Evolutionary conservation across 345 rosid species (phyloP), one percentile per base, ranked within the genome.

Genomic region (Moricandia moricandioides): DNA sequence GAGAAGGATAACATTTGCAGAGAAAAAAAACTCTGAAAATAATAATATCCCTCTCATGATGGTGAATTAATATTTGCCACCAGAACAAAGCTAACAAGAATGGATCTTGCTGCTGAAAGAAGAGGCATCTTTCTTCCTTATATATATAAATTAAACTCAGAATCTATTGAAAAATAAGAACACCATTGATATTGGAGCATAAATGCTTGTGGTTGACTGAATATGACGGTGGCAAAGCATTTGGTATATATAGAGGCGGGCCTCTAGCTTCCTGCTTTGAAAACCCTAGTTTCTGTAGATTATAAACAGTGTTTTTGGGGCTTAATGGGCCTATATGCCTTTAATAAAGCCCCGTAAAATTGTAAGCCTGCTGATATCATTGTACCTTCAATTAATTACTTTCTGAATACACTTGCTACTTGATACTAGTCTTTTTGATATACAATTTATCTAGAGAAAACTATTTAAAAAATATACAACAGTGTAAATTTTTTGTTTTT

Each of bases 81-180:
- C 63, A 86, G 89, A 88, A 88, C 92, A 88, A 88, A 83, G 92
- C 92, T 73, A 40, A 78, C 88, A 86, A 84, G 88, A 63, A 84
- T 72, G 55, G 40, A 52, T 18, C 45, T 77, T 56, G 70, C 27
- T 54, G 26, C 9, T 1, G 5, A 16, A 16, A 55, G 9, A 29
- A 58, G 7, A 51, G 49, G 13, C n/a, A n/a, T n/a, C n/a, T 34
- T 26, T n/a, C 43, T 35, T 30, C 5, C 43, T 37, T 37, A 8
- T 8, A 31, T 0, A 31, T 8, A 10, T n/a, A n/a, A 56, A 5
- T 13, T 1, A 14, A 33, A 4, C 18, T 13, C 1, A 52, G 0
- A 33, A 30, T 14, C 5, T n/a, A 7, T 1, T 8, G 14, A 43
- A 60, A 0, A 62, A 51, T 12, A 12, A 33, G 6, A 62, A 65